Evolutionary conservation across 306 rosid genomes (phyloP), one percentile per base, ranked within the genome.

Genomic region (Sindora glabra): DNA sequence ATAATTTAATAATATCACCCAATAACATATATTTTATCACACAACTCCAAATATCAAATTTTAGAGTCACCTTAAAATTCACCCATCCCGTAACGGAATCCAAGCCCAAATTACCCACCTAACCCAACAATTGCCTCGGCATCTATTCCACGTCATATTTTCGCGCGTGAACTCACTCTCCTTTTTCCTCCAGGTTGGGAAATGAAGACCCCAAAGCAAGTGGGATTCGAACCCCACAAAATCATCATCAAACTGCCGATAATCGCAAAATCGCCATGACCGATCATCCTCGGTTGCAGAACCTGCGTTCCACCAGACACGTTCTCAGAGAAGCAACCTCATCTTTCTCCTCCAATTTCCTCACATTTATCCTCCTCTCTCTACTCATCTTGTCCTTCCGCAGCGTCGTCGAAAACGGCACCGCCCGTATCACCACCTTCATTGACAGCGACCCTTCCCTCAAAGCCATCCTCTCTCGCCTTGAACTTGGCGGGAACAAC

Each of bases 381-480:
- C 76, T 92, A 26, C 79, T 89, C 56, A 73, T 86, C 65, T 75
- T 82, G 65, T 89, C 94, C n/a, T 92, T 92, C 62, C 95, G 96
- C 16, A 44, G 75, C 16, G 53, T 83, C 70, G 83, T 92, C 14
- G 96, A 92, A 48, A 79, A 75, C 44, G 95, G 94, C 5, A 72
- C 94, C 74, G 37, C 62, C 50, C 68, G 75, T 68, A 78, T 89
- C 63, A 89, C 92, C 69, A 53, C 96, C 49, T 80, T 89, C 77
- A 76, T 89, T 55, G 99, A 89, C 64, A 86, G 83, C 13, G 96
- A 92, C 64, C 96, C 96, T 13, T 80, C 94, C 14, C 85, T 92
- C 48, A 69, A 63, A 22, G 62, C 94, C 11, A 78, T 92, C 25
- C 86, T 92, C 68, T 86, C 90, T 6, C 95, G 84, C 34, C 86